Evolutionary conservation across 2,329 filamentous ascomycete genomes (phyloP).

Genomic region (Talaromyces rugulosus): DNA sequence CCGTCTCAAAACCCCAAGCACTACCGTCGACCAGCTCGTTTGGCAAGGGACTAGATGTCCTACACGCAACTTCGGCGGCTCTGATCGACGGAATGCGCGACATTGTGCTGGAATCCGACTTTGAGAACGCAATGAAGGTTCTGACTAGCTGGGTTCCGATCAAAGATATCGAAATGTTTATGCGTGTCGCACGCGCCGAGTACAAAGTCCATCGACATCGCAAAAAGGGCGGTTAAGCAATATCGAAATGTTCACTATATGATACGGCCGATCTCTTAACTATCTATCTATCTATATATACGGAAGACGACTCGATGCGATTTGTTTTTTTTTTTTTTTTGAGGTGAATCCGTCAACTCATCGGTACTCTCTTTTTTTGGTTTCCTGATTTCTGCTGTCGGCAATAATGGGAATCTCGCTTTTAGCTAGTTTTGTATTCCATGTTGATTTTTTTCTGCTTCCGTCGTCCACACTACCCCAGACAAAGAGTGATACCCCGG

Average conservation of each 20-base stretch:
- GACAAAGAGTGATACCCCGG: not conserved
- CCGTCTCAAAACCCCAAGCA: conserved; percentile 1
- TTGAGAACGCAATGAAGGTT: conserved; percentile 97
- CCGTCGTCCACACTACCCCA: not conserved
- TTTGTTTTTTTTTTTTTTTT: not conserved
- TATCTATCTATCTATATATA: not conserved
- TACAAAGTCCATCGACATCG: conserved; percentile 63
- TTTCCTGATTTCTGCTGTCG: not conserved
- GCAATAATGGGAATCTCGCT: not conserved
- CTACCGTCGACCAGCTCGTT: conserved; percentile 32
- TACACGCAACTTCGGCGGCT: conserved; percentile 86
- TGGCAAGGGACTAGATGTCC: conserved; percentile 70
- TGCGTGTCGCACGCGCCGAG: conserved; percentile 83
- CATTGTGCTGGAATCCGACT: conserved; percentile 86
- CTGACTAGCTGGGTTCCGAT: conserved; percentile 91
- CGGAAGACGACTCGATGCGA: not conserved
- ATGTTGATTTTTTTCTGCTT: not conserved
- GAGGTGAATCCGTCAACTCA: not conserved
- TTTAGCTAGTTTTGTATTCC: not conserved
- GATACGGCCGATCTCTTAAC: not conserved
- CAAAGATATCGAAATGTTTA: conserved; percentile 87
- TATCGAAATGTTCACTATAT: not conserved
- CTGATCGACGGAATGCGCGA: conserved; percentile 87
- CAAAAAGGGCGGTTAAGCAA: conserved; percentile 32
- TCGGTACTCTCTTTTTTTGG: not conserved